Conservation (phyloP, 2,329 filamentous ascomycete genomes). For the Microcyclospora pomicola region DNA sequence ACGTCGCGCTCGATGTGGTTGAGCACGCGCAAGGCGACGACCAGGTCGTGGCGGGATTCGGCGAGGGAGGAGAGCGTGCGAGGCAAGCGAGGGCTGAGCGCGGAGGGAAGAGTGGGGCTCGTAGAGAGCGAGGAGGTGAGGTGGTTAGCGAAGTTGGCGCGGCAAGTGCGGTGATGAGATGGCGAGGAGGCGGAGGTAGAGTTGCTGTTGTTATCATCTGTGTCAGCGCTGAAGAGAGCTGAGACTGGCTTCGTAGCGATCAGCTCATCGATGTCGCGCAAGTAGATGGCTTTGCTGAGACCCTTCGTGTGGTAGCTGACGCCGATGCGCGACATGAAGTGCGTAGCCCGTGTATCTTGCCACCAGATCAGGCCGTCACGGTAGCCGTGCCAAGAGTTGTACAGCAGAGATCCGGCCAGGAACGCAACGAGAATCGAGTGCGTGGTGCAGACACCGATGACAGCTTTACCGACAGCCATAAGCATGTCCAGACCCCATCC, state of each 20-base stretch:
- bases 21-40: slow-evolving; percentile 80
- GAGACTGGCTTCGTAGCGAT: slow-evolving; percentile 21
- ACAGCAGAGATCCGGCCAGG: slow-evolving; percentile 52
- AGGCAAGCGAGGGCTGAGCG: slow-evolving; percentile 41
- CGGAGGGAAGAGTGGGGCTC: not conserved
- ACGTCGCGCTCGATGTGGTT: slow-evolving; percentile 83
- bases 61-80: slow-evolving; percentile 73
- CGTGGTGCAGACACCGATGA: slow-evolving; percentile 30
- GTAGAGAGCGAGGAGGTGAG: slow-evolving; percentile 8
- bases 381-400: slow-evolving; percentile 64
- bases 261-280: slow-evolving; percentile 62
- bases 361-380: slow-evolving; percentile 68
- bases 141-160: slow-evolving; percentile 20
- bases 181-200: not conserved
- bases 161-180: slow-evolving; percentile 13
- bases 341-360: slow-evolving; percentile 64
- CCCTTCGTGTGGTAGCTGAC: slow-evolving; percentile 56
- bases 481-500: slow-evolving; percentile 30
- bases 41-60: slow-evolving; percentile 71
- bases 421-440: slow-evolving; percentile 60
- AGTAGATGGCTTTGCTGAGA: slow-evolving; percentile 76
- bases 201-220: not conserved
- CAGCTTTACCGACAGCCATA: slow-evolving; percentile 19
- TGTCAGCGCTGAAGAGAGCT: not conserved
- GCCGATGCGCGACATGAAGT: slow-evolving; percentile 70